Base-by-base conservation (phyloP, 2,329 filamentous ascomycete genomes). In the Chrysosporium queenslandicum region DNA sequence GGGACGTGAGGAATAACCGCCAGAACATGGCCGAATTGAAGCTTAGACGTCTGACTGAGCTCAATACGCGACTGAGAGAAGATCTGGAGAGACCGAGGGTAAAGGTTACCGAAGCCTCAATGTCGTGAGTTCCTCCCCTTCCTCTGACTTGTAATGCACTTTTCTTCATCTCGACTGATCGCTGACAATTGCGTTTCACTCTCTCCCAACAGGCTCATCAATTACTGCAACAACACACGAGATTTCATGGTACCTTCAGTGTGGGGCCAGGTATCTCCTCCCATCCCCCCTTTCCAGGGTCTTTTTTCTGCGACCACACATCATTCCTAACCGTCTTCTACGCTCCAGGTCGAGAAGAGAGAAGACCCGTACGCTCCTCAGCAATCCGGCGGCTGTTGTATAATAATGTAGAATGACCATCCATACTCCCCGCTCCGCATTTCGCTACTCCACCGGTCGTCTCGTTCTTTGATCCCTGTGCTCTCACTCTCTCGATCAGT, bases 21-120 rank as follows among this genome's bases (percentile, higher is more conserved):
- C 92, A 97, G 76, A 95, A 88, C 69, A 97, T 98, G 87, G 91
- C 91, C 62, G 92, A 98, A 71, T 81, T 98, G 59, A 98, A 98
- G 79, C 82, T 97, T 65, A 85, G 92, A 65, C 86, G 92, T 59
- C 78, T 98, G 72, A 97, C 90, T 56, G 92, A 98, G 76, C 81
- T 98, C 65, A 98, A 97, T 78, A 88, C 88, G 72, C 85, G 92
- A 63, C 76, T 98, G 70, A 87, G 90, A 65, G 92, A 98, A 73
- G 92, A 98, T 70, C 78, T 98, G 59, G 92, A 97, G 64, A 82
- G 92, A 68, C 89, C 94, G 68, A 81, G 92, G 63, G 95, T 97
- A 67, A 92, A 91, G 60, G 89, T 97, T 56, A 95, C 89, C 65
- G 89, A 95, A 70, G 92, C 92, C 58, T 82, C 92, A 54, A 85